Evolutionary conservation across 176 grass and related monocot genomes (phyloP).

Genomic region (Avena sativa): DNA sequence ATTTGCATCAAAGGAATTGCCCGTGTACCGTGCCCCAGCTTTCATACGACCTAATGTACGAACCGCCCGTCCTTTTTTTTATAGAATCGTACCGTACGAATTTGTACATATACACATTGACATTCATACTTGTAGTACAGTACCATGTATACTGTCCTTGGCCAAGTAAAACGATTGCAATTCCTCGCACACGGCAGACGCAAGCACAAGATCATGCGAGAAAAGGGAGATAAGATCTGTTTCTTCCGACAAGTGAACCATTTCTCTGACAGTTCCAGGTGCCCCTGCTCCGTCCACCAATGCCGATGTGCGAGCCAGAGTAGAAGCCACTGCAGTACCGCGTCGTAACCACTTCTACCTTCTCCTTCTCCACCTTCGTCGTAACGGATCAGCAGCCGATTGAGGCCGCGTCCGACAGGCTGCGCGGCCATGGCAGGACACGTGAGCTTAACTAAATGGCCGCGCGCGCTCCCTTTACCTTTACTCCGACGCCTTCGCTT

Average conservation of each 20-base stretch:
- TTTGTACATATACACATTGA: neutral
- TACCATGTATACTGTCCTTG: neutral
- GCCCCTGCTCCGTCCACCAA: neutral
- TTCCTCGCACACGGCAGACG: too few relatives aligned
- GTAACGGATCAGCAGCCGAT: neutral
- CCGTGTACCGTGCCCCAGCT: neutral
- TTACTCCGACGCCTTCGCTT: conserved; percentile 3
- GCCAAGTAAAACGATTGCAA: neutral
- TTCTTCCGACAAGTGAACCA: neutral
- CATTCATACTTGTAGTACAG: neutral
- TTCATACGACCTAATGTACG: neutral
- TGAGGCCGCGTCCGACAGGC: conserved; percentile 8
- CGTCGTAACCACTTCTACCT: neutral
- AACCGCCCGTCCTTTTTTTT: neutral
- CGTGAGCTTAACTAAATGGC: conserved; percentile 50
- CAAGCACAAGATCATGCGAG: neutral
- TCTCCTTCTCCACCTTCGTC: neutral
- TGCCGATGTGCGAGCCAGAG: neutral
- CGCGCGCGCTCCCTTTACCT: conserved; percentile 29
- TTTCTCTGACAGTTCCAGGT: neutral
- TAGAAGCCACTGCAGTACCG: neutral
- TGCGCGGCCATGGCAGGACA: conserved; percentile 43
- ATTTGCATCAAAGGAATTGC: neutral
- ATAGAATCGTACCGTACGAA: neutral
- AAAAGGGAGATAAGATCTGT: neutral